These are phyloP conservation scores for Candida freyschussii DNA, from an alignment of 1,139 yeast genomes.

Conservation along the genomic window DNA sequence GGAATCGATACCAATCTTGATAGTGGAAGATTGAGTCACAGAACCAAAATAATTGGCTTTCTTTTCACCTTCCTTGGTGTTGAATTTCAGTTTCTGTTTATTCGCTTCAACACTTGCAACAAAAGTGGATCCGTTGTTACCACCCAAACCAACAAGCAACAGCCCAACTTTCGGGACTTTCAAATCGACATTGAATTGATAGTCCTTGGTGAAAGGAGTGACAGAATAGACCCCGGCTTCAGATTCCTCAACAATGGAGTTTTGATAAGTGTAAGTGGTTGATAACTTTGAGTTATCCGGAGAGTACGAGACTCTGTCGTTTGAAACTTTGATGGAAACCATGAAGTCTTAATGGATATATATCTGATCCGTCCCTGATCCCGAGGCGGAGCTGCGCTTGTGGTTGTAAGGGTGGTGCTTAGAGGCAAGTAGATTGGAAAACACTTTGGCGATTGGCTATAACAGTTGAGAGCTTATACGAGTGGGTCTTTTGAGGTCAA, in stretches of 20 bases:
- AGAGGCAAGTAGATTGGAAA: conserved; percentile 24
- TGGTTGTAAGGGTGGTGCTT: conserved; percentile 27
- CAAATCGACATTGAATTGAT: conserved; percentile 82
- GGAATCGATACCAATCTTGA: conserved; percentile 80
- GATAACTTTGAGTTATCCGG: conserved; percentile 55
- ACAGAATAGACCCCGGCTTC: conserved; percentile 56
- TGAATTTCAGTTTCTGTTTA: conserved; percentile 70
- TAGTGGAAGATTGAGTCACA: conserved; percentile 90
- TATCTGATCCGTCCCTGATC: conserved; percentile 19
- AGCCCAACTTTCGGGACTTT: conserved; percentile 83
- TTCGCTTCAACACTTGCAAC: conserved; percentile 84
- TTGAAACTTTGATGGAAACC: conserved; percentile 41
- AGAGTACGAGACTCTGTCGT: conserved; percentile 58
- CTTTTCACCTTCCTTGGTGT: conserved; percentile 75
- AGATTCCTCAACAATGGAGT: conserved; percentile 51
- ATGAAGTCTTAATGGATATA: conserved; percentile 18
- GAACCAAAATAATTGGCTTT: conserved; percentile 92
- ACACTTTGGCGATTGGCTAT: conserved; percentile 20
- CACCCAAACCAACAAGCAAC: conserved; percentile 91
- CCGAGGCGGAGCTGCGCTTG: conserved; percentile 23
- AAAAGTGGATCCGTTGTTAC: conserved; percentile 93
- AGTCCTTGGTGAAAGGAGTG: conserved; percentile 66
- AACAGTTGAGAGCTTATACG: conserved; percentile 2
- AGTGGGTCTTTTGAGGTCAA: no score
- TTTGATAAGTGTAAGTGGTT: conserved; percentile 70